Base-by-base conservation (phyloP, 225 moss, liverwort and hornwort species). In the Bryoerythrophyllum caledonicum region DNA sequence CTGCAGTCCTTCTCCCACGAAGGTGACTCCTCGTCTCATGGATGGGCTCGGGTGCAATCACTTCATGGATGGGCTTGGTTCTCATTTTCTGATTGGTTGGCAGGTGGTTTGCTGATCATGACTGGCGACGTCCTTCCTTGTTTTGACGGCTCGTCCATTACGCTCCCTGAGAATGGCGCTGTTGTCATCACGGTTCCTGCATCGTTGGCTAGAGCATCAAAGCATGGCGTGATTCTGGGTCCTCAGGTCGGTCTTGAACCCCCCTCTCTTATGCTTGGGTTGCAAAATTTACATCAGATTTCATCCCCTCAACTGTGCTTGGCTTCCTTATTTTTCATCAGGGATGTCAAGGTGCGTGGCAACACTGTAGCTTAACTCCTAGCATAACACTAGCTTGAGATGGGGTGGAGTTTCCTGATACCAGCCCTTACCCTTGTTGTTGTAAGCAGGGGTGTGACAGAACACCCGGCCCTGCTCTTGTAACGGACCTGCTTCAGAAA, bases 51-150 rank as follows among this genome's bases (percentile, higher is more conserved):
- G 43, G n/a, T n/a, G n/a, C 34, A 34, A 34, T 38, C 9, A 38
- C 38, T 38, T 38, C 38, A 38, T 48, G 48, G 48, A 48, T 1
- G 48, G 48, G 48, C 48, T 48, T 17, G 48, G 48, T 48, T 52
- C 73, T 80, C 60, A 77, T 43, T 27, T 41, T 56, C 26, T 3
- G 57, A 26, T 23, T 32, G 32, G 15, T 41, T 71, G 40, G 82
- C 88, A 92, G 92, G 92, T 24, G 92, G 92, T 66, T 85, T 92
- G 76, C 78, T 92, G 60, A 92, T 92, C 61, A 92, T 92, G 92
- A 89, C 92, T 24, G 92, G 92, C 58, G 92, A 92, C 69, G 92
- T 92, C 44, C 88, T 92, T 32, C 92, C 92, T 43, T 92, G 92
- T 82, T 92, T 92, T 61, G 75, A 85, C 65, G 87, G 88, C 38